Percentiles rank a stretch among this genome's conserved stretches.
Evolutionary conservation across 2,329 filamentous ascomycete species (phyloP).

Genomic region (Fusarium lyarnte): DNA sequence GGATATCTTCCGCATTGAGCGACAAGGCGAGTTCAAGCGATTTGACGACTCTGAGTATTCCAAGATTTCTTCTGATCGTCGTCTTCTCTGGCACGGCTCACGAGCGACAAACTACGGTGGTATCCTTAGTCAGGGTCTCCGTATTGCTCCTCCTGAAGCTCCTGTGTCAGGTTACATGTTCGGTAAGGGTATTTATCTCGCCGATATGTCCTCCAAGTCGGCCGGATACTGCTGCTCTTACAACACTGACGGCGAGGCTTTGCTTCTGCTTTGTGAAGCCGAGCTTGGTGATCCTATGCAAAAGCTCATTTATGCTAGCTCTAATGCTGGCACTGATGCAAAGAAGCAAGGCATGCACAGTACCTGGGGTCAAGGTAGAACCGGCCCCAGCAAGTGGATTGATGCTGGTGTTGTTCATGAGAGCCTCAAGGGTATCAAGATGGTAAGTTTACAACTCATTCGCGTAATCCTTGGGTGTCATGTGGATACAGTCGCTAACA

Average conservation of each 20-base stretch:
- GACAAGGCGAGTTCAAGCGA: conserved; percentile 74
- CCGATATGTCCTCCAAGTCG: conserved; percentile 85
- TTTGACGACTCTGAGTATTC: conserved; percentile 68
- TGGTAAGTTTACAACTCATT: conserved; percentile 61
- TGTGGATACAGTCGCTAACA: neutral
- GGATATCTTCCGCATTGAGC: conserved; percentile 85
- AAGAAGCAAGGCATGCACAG: conserved; percentile 68
- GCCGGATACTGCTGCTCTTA: conserved; percentile 76
- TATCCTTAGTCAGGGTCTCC: conserved; percentile 86
- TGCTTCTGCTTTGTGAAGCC: conserved; percentile 86
- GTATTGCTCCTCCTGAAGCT: conserved; percentile 88
- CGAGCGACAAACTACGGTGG: conserved; percentile 86
- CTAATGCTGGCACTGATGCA: conserved; percentile 71
- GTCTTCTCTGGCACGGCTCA: conserved; percentile 89
- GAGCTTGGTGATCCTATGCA: conserved; percentile 78
- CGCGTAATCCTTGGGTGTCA: neutral
- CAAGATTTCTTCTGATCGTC: conserved; percentile 69
- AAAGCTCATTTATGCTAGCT: conserved; percentile 66
- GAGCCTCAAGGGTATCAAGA: conserved; percentile 72
- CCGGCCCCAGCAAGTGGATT: conserved; percentile 76
- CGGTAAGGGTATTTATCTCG: conserved; percentile 88
- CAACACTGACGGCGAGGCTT: conserved; percentile 72
- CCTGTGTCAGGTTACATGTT: conserved; percentile 88
- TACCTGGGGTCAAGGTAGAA: conserved; percentile 75
- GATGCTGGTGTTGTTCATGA: conserved; percentile 75